Base-by-base conservation (phyloP, 495 filamentous ascomycete species). In the Trichocladium uniseriatum region DNA sequence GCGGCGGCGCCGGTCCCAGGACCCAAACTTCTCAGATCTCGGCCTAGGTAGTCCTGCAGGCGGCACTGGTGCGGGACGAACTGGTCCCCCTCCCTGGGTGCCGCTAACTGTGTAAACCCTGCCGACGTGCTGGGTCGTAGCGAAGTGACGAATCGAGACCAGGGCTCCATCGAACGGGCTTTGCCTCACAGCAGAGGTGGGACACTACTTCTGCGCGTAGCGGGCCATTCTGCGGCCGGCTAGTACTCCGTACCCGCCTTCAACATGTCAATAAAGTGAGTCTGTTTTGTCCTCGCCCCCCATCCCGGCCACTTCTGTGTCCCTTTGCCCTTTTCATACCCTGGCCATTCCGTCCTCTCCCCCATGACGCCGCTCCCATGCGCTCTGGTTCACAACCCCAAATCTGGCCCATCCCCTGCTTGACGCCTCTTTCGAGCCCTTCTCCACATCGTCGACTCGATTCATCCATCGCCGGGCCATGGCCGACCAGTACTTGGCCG, bases 221-320 rank as follows among this genome's bases (percentile, higher is more conserved):
- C 43, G 50, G 63, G 51, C 56, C 50, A 55, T 57, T 41, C 61
- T 65, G 66, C 64, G 66, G 66, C 66, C 65, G 65, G 64, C 20
- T 21, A 27, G 24, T 27, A n/a, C 15, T 7, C 6, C 14, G 60
- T 64, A 68, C 62, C 64, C 64, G 58, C 59, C 63, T 54, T 60
- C 62, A 73, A 69, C 63, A 83, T 83, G 79, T 83, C 79, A 71
- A 75, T 83, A 74, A 82, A 83, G 79, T 83, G 76, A 66, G 77
- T 76, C 59, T 56, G 48, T 61, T 54, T 51, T 54, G 43, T 48
- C 40, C 51, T 49, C 50, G 47, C 56, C 54, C 53, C 56, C 15
- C 44, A 43, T 40, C 49, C 49, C 43, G 45, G 48, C n/a, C 44
- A 63, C 54, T 39, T 50, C 32, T 38, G 45, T 45, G 29, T 53